Evolutionary conservation across 768 basidiomycete species (phyloP).

Genomic region (Pleurotus citrinopileatus): DNA sequence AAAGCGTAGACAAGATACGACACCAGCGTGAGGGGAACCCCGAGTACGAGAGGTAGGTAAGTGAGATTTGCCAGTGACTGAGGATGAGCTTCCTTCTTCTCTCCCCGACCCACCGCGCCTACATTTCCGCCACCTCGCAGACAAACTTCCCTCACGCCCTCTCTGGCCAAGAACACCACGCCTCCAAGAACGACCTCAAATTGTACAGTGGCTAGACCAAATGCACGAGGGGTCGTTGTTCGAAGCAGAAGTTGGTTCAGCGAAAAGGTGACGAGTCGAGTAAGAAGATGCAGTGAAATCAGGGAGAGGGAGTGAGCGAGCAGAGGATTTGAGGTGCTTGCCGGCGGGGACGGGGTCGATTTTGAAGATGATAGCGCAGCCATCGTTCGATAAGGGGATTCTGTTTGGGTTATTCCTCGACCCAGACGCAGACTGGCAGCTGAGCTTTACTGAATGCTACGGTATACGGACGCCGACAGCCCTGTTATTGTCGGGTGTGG

Average conservation of each 20-base stretch:
- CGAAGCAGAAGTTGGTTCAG: slow-evolving; percentile 89
- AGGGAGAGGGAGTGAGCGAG: slow-evolving; percentile 58
- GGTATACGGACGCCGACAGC: too few species aligned
- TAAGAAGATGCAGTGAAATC: slow-evolving; percentile 82
- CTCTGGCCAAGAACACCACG: slow-evolving; percentile 89
- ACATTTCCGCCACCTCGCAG: slow-evolving; percentile 46
- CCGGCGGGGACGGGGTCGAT: too few species aligned
- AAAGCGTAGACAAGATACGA: slow-evolving; percentile 53
- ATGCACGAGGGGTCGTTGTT: slow-evolving; percentile 78
- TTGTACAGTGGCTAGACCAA: slow-evolving; percentile 90
- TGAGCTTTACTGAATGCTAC: too few species aligned
- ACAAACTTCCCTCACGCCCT: slow-evolving; percentile 86
- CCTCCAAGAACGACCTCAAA: slow-evolving; percentile 91
- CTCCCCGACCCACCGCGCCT: neutral
- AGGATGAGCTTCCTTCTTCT: slow-evolving; percentile 1
- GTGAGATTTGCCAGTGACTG: slow-evolving; percentile 42
- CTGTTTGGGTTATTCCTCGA: too few species aligned
- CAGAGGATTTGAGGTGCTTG: slow-evolving; percentile 29
- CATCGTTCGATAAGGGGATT: too few species aligned
- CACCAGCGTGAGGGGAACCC: slow-evolving; percentile 58
- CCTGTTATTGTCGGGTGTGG: too few species aligned
- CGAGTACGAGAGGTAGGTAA: slow-evolving; percentile 66
- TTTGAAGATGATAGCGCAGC: too few species aligned
- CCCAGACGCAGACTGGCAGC: too few species aligned
- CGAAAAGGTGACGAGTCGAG: slow-evolving; percentile 80